These are phyloP conservation scores for Alternaria hordeiaustralica DNA, from an alignment of 2,329 filamentous ascomycete genomes.

Conservation along the genomic window DNA sequence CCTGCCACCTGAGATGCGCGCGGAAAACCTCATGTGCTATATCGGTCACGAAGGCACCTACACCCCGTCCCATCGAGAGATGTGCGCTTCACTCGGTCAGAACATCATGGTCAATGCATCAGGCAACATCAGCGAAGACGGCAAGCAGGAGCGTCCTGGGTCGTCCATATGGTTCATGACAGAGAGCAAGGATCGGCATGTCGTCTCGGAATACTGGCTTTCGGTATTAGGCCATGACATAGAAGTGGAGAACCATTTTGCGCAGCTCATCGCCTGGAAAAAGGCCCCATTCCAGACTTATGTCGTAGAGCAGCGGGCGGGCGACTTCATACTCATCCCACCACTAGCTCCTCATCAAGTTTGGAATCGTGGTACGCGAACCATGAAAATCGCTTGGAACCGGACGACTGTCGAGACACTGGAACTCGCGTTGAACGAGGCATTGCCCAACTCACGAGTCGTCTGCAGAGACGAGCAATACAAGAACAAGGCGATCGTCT, in stretches of 20 bases:
- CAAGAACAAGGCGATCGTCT: constrained; percentile 96
- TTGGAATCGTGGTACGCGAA: constrained; percentile 95
- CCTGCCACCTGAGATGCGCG: constrained; percentile 83
- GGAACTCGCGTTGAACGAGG: constrained; percentile 83
- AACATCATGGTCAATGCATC: constrained; percentile 99
- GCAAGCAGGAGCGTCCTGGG: constrained; percentile 75
- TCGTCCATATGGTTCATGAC: constrained; percentile 99
- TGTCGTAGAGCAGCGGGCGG: constrained; percentile 85
- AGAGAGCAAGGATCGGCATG: constrained; percentile 86
- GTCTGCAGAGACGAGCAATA: constrained; percentile 98
- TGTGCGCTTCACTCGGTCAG: constrained; percentile 95
- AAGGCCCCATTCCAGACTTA: constrained; percentile 92
- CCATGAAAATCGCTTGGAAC: constrained; percentile 98
- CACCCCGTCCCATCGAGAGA: constrained; percentile 92
- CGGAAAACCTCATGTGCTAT: constrained; percentile 98
- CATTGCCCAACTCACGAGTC: constrained; percentile 83
- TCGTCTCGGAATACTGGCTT: constrained; percentile 92
- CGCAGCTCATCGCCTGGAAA: constrained; percentile 94
- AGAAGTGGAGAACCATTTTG: constrained; percentile 96
- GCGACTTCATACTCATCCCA: constrained; percentile 92
- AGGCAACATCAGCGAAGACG: constrained; percentile 65
- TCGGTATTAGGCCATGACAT: constrained; percentile 95
- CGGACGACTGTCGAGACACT: constrained; percentile 91
- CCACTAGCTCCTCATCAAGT: constrained; percentile 95
- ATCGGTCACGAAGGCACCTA: constrained; percentile 97